phyloP scores from a whole-genome alignment of 345 rosid species.

The Moricandia moricandioides region DNA sequence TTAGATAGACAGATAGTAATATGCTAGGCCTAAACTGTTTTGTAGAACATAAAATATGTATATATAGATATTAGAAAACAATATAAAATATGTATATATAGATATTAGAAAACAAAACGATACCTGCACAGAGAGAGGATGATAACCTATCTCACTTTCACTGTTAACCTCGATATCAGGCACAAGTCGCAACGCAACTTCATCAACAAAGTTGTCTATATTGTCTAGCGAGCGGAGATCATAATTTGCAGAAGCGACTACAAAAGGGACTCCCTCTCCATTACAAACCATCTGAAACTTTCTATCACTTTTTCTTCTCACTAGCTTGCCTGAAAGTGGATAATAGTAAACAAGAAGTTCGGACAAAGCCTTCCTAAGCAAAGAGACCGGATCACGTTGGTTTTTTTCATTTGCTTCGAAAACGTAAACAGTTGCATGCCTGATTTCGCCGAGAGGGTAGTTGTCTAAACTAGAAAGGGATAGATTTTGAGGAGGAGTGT shows the following conservation, averaged over 20 bases:
- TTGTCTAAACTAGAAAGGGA: slow-evolving; percentile 45
- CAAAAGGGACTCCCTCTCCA: background rate
- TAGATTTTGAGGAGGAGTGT: slow-evolving; percentile 33
- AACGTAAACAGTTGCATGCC: slow-evolving; percentile 37
- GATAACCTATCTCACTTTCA: background rate
- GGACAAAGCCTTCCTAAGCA: slow-evolving; percentile 47
- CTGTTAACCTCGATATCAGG: background rate
- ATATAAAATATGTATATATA: too few relatives aligned
- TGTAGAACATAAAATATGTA: too few relatives aligned
- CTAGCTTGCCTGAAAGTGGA: slow-evolving; percentile 51
- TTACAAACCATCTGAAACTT: slow-evolving; percentile 35
- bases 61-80: too few relatives aligned
- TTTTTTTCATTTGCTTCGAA: slow-evolving; percentile 28
- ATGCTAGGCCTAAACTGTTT: too few relatives aligned
- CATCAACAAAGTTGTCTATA: background rate
- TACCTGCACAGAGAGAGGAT: background rate
- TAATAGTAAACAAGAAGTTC: slow-evolving; percentile 45
- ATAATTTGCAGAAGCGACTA: background rate
- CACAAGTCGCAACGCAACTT: background rate
- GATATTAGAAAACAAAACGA: background rate
- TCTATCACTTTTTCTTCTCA: slow-evolving; percentile 28
- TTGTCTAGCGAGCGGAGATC: background rate
- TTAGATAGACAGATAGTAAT: too few relatives aligned
- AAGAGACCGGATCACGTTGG: background rate
- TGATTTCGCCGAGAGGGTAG: slow-evolving; percentile 26